phyloP scores from a whole-genome alignment of 768 basidiomycete species.

The Boletus rufocinnamomeus region DNA sequence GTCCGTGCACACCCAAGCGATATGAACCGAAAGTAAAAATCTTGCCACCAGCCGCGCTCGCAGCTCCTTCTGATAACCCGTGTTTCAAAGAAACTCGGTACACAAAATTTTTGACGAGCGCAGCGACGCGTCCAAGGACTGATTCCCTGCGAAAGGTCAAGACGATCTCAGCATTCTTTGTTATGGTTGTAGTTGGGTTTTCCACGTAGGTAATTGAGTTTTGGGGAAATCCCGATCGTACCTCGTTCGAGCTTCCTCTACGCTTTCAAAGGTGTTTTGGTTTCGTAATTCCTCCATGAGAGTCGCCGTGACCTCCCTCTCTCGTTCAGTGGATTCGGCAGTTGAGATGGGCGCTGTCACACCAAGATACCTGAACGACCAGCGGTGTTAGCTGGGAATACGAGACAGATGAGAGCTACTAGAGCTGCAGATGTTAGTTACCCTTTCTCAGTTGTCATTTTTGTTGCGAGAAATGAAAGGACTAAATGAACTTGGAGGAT shows the following conservation, averaged over 20 bases:
- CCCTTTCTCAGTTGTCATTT: slow-evolving; percentile 48
- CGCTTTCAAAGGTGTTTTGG: slow-evolving; percentile 87
- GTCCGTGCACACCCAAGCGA: slow-evolving; percentile 95
- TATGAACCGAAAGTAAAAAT: slow-evolving; percentile 99
- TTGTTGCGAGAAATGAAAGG: slow-evolving; percentile 12
- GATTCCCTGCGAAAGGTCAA: slow-evolving; percentile 66
- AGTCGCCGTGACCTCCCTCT: slow-evolving; percentile 79
- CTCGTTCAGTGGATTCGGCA: slow-evolving; percentile 69
- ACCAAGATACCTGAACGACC: slow-evolving; percentile 61
- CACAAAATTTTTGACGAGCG: slow-evolving; percentile 92
- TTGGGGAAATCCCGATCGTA: slow-evolving; percentile 38
- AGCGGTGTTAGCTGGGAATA: slow-evolving; percentile 13
- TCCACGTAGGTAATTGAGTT: slow-evolving; percentile 4
- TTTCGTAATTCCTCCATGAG: slow-evolving; percentile 89
- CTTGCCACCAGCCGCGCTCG: slow-evolving; percentile 91
- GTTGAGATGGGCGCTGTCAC: slow-evolving; percentile 87
- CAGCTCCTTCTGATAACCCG: slow-evolving; percentile 87
- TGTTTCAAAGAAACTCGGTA: slow-evolving; percentile 72
- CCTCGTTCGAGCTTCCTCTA: slow-evolving; percentile 87
- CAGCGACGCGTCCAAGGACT: slow-evolving; percentile 86
- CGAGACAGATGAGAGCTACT: neutral
- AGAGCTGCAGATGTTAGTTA: slow-evolving; percentile 25
- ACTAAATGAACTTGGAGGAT: slow-evolving; percentile 8
- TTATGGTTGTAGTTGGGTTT: slow-evolving; percentile 2
- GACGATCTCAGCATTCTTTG: slow-evolving; percentile 25